Evolutionary conservation across 2,329 filamentous ascomycete species (phyloP).

Genomic region (Scytalidium lignicola): DNA sequence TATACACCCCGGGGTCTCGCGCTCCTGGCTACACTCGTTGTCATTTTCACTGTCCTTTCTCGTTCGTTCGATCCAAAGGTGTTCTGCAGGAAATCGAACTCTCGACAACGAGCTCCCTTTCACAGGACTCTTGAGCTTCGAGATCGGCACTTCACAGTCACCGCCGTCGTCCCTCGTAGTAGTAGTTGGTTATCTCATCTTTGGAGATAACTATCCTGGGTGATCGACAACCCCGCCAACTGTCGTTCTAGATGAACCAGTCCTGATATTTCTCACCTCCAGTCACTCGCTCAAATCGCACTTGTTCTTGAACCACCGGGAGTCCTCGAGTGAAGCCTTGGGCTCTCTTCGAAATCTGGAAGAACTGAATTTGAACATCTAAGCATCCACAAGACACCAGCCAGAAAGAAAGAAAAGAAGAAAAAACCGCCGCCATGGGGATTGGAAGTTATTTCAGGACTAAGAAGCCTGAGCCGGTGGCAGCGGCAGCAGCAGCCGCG

Average conservation of each 20-base stretch:
- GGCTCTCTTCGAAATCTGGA: not conserved
- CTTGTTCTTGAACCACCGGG: not conserved
- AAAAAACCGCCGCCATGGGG: conserved; percentile 44
- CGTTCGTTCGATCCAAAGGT: conserved; percentile 12
- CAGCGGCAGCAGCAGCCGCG: conserved; percentile 5
- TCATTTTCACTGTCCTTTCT: conserved; percentile 1
- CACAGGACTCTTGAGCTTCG: not conserved
- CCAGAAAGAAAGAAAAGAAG: no score
- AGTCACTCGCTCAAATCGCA: conserved; percentile 23
- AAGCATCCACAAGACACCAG: conserved; percentile 1
- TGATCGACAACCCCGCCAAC: not conserved
- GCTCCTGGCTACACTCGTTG: conserved; percentile 14
- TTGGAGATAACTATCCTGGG: not conserved
- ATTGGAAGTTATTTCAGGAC: conserved; percentile 59
- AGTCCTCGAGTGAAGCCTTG: not conserved
- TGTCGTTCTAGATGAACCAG: conserved; percentile 12
- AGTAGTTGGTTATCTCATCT: no score
- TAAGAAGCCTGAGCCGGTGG: conserved; percentile 33
- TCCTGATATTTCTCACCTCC: conserved; percentile 13
- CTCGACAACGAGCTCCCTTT: conserved; percentile 3
- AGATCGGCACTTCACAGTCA: not conserved
- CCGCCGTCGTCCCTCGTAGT: no score
- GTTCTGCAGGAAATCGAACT: conserved; percentile 10
- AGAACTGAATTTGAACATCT: no score
- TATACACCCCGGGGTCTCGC: conserved; percentile 18